These are phyloP conservation scores for Ziziphus jujuba DNA, from an alignment of 306 rosid species.

Conservation along the genomic window DNA sequence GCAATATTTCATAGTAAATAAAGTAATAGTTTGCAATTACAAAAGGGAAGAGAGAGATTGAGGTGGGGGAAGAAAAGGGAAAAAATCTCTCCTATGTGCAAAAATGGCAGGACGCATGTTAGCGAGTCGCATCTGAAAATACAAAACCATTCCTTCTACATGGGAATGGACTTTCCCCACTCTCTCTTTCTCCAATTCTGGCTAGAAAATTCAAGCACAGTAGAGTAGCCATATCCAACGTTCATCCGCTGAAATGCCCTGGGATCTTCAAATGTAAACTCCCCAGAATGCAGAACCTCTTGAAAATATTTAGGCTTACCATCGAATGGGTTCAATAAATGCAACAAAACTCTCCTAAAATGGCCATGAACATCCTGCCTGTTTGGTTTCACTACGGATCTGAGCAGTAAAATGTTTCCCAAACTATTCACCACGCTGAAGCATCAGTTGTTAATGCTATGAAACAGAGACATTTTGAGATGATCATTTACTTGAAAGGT, in stretches of 20 bases:
- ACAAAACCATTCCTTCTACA: not conserved
- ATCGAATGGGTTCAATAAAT: not conserved
- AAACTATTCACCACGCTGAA: not conserved
- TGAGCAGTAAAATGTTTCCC: not conserved
- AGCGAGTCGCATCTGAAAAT: constrained; percentile 5
- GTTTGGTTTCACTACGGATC: not conserved
- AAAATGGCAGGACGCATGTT: constrained; percentile 20
- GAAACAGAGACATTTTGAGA: constrained; percentile 26
- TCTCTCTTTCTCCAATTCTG: no score
- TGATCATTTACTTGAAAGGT: constrained; percentile 13
- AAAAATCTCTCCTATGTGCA: constrained; percentile 13
- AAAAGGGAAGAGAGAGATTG: not conserved
- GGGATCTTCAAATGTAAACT: not conserved
- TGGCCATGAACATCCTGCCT: not conserved
- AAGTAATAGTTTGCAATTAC: not conserved
- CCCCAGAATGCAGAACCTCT: not conserved
- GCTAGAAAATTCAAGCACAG: not conserved
- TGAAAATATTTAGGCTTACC: not conserved
- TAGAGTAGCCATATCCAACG: not conserved
- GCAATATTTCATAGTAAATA: not conserved
- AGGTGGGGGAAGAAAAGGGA: no score
- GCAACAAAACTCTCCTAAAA: not conserved
- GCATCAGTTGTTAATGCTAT: not conserved
- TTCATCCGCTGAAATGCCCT: not conserved
- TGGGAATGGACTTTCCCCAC: no score